These are phyloP conservation scores for Neurospora sp. DNA, from an alignment of 495 filamentous ascomycete genomes.

Conservation along the genomic window DNA sequence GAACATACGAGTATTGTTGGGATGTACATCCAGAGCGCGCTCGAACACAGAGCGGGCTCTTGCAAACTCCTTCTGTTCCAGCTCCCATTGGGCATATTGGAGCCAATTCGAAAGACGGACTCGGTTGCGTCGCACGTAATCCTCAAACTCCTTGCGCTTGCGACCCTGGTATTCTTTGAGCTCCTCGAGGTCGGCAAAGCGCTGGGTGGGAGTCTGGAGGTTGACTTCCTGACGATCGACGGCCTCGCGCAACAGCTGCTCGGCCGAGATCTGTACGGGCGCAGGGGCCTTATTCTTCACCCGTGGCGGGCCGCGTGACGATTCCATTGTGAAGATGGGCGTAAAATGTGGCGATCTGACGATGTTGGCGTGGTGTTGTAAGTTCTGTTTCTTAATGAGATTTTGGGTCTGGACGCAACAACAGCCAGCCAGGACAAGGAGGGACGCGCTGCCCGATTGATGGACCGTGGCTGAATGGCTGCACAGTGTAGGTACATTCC, in stretches of 20 bases:
- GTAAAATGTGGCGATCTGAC: not conserved
- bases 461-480: not conserved
- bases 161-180: slow-evolving; percentile 94
- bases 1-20: slow-evolving; percentile 63
- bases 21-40: slow-evolving; percentile 83
- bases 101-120: slow-evolving; percentile 99
- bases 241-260: slow-evolving; percentile 94
- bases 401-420: not conserved
- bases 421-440: not conserved
- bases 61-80: slow-evolving; percentile 97
- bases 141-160: slow-evolving; percentile 93
- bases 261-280: slow-evolving; percentile 83
- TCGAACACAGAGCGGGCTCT: slow-evolving; percentile 95
- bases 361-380: not conserved
- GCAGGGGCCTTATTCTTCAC: slow-evolving; percentile 96
- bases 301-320: slow-evolving; percentile 83
- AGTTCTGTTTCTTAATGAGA: not conserved
- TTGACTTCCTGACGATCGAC: slow-evolving; percentile 92
- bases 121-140: slow-evolving; percentile 91
- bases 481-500: not conserved
- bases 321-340: slow-evolving; percentile 58
- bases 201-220: slow-evolving; percentile 83
- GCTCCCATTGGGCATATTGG: slow-evolving; percentile 93
- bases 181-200: slow-evolving; percentile 94
- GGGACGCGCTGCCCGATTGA: not conserved